Evolutionary conservation across 345 rosid genomes (phyloP), one percentile per base, ranked within the genome.

Genomic region (Ceriops tagal): DNA sequence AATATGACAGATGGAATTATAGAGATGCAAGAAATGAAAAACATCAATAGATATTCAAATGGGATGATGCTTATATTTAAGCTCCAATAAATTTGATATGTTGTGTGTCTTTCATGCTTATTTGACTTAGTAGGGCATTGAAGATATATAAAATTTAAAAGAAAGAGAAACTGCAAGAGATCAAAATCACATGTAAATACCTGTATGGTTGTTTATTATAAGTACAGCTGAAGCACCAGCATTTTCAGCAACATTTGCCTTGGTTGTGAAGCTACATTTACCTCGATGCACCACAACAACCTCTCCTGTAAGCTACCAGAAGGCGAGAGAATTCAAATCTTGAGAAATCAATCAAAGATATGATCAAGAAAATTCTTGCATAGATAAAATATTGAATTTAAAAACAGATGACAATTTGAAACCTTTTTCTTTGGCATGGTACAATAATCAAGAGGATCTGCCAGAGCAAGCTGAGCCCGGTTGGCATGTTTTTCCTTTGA

Each of bases 391-490:
- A 43, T n/a, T 11, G 8, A 53, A 18, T 6, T 20, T n/a, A 28
- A n/a, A 3, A 19, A 43, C 19, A 53, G 39, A 26, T 27, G 30
- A 31, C 2, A 19, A 49, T 43, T 56, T 46, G 49, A 63, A 82
- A 92, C 97, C 97, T 92, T 83, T 7, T 67, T 73, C 61, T 71
- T 85, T 53, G 90, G 91, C 13, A 11, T 79, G 72, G 76, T 81
- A 80, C 97, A 92, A 71, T 83, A 87, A 72, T 92, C 91, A 78
- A 87, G 92, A 72, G 97, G 97, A 64, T 92, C 93, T 32, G 96
- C 88, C 51, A 89, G 56, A 61, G 81, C 83, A 69, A 92, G 86
- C 67, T 47, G 76, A 15, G 83, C 83, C 60, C 68, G 80, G 49
- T 79, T 86, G 59, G 96, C 96, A 74, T 86, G 91, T 62, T 86